These are phyloP conservation scores for Tolypocladium pustulatum DNA, from an alignment of 2,329 filamentous ascomycete genomes.

Conservation along the genomic window DNA sequence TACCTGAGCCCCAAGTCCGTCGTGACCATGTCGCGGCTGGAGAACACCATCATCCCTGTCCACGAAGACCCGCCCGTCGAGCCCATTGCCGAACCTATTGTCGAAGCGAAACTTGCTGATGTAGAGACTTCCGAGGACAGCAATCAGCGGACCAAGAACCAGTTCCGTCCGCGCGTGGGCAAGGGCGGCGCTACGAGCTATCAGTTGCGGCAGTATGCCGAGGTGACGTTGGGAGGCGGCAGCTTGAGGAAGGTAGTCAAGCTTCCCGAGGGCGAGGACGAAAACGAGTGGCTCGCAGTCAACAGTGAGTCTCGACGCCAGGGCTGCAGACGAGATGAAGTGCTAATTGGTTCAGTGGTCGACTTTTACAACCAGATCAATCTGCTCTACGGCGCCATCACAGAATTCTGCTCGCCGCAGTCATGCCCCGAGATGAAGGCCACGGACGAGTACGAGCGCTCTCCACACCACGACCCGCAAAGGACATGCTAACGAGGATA, in stretches of 20 bases:
- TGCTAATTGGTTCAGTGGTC: conserved; percentile 54
- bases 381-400: conserved; percentile 95
- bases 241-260: conserved; percentile 94
- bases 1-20: conserved; percentile 22
- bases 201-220: conserved; percentile 94
- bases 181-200: conserved; percentile 82
- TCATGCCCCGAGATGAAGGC: conserved; percentile 99
- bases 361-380: conserved; percentile 99
- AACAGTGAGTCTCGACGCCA: conserved; percentile 56
- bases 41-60: conserved; percentile 20
- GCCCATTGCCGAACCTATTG: conserved; percentile 9
- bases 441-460: conserved; percentile 75
- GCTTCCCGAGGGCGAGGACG: conserved; percentile 90
- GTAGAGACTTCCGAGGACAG: conserved; percentile 31
- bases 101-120: conserved; percentile 19
- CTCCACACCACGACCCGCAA: neutral
- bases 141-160: conserved; percentile 78
- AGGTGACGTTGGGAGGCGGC: conserved; percentile 89
- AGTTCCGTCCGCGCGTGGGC: conserved; percentile 81
- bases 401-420: conserved; percentile 95
- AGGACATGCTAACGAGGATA: conserved; percentile 19
- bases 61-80: conserved; percentile 13
- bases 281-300: conserved; percentile 96
- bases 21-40: conserved; percentile 18
- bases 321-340: neutral